Conservation (phyloP, 768 basidiomycete genomes). For the Mycena belliarum region DNA sequence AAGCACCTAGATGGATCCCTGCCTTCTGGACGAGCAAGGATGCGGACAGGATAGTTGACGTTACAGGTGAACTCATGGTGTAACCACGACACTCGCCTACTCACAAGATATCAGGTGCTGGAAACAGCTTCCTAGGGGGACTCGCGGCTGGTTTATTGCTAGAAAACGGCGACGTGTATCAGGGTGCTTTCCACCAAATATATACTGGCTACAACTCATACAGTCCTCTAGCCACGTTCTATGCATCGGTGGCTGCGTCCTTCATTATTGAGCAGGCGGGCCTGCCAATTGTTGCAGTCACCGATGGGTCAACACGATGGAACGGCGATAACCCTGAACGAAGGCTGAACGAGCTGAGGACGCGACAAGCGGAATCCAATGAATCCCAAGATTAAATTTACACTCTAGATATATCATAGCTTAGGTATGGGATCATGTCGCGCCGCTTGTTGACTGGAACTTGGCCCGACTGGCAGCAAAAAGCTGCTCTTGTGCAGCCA, state of each 20-base stretch:
- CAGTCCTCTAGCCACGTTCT: conserved; percentile 56
- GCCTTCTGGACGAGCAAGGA: conserved; percentile 68
- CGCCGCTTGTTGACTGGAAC: conserved; percentile 52
- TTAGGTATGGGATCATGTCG: conserved; percentile 44
- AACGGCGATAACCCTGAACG: conserved; percentile 66
- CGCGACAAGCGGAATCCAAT: conserved; percentile 33
- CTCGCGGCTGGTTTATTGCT: conserved; percentile 70
- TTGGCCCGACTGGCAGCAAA: conserved; percentile 91
- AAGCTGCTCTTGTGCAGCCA: conserved; percentile 83
- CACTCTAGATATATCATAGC: conserved; percentile 25
- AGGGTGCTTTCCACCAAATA: conserved; percentile 47
- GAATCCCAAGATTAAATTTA: conserved; percentile 34
- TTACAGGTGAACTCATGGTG: conserved; percentile 59
- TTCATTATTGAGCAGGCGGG: conserved; percentile 83
- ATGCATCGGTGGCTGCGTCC: conserved; percentile 80
- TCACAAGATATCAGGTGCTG: conserved; percentile 62
- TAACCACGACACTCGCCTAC: conserved; percentile 12
- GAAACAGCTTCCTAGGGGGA: conserved; percentile 87
- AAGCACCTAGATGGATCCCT: conserved; percentile 60
- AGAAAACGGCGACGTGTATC: conserved; percentile 56
- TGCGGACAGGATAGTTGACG: conserved; percentile 64
- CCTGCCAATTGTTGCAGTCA: conserved; percentile 53
- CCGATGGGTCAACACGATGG: conserved; percentile 48
- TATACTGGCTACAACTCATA: no score
- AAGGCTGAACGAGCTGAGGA: conserved; percentile 56